Evolutionary conservation across 1,284 basidiomycete genomes (phyloP), one percentile per base, ranked within the genome.

Genomic region (Moesziomyces parantarcticus): DNA sequence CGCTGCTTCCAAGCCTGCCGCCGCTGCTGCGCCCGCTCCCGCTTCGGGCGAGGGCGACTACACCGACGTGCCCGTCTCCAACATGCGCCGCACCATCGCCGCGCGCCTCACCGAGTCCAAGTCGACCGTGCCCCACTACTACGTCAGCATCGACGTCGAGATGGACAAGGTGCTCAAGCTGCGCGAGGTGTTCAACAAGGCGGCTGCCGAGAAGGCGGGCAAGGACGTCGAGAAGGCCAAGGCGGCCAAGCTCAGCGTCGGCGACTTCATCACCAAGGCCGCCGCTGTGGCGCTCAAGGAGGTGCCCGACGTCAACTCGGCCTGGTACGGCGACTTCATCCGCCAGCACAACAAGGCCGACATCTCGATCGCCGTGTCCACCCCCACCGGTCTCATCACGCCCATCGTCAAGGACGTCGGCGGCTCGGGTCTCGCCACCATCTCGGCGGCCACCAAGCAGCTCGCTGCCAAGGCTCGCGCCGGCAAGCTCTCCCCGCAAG

Each of bases 231-330:
- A 91, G 84, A 88, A 91, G 39, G 85, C 93, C 46, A 89, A 89
- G 44, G 94, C 94, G 82, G 79, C 78, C 34, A 99, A 99, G 88
- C 89, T 99, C 66, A 95, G 92, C 73, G 93, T 99, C 62, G 97
- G 98, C 85, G 97, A 99, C 87, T 99, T 99, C 84, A 90, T 99
- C 80, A 90, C 98, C 84, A 99, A 99, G 87, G 97, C 94, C 7
- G 90, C 92, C 45, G 90, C 91, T 10, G 91, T 94, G 75, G 96
- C 97, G 5, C 88, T 98, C 58, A 88, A 89, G 56, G 95, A 99
- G 83, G 96, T 99, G 32, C 97, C 97, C 56, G 97, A 99, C 85
- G 95, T 91, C 75, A 99, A 99, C 88, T 93, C 94, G 56, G 93
- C 94, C 20, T 99, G 96, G 96, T 86, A 97, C 78, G 96, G 95